Evolutionary conservation across 2,329 filamentous ascomycete genomes (phyloP).

Genomic region (Endothia cerciana): DNA sequence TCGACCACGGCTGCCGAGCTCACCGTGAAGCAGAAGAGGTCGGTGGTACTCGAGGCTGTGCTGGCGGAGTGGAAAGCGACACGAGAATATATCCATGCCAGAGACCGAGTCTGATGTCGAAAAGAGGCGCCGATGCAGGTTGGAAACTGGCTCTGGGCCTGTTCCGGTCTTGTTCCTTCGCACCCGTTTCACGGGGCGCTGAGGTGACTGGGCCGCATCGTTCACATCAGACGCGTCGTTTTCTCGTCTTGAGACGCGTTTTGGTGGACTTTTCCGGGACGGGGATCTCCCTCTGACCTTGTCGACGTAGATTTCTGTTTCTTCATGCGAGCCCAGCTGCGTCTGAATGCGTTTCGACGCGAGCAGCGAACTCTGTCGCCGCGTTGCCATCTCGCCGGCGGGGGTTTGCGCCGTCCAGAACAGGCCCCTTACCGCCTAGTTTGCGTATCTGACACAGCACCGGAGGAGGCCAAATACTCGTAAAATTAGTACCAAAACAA

Average conservation of each 20-base stretch:
- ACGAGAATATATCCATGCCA: conserved; percentile 26
- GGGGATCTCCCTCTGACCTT: neutral
- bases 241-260: conserved; percentile 9
- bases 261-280: neutral
- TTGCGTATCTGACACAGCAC: neutral
- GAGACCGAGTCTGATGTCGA: neutral
- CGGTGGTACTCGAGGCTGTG: conserved; percentile 53
- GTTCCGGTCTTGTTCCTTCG: neutral
- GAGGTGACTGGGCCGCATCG: neutral
- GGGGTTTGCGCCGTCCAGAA: no score
- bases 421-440: neutral
- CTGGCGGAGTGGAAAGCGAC: conserved; percentile 35
- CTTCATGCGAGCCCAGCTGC: conserved; percentile 17
- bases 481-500: neutral
- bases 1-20: conserved; percentile 37
- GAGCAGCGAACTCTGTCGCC: conserved; percentile 21
- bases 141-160: neutral
- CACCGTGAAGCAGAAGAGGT: conserved; percentile 51
- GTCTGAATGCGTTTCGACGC: conserved; percentile 22
- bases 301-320: neutral
- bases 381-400: conserved; percentile 6
- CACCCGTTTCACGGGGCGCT: conserved; percentile 7
- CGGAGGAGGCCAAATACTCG: neutral
- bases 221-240: conserved; percentile 14
- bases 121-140: conserved; percentile 35